Evolutionary conservation across 352 stramenopile species (phyloP).

Genomic region (Pythium plurisporium): DNA sequence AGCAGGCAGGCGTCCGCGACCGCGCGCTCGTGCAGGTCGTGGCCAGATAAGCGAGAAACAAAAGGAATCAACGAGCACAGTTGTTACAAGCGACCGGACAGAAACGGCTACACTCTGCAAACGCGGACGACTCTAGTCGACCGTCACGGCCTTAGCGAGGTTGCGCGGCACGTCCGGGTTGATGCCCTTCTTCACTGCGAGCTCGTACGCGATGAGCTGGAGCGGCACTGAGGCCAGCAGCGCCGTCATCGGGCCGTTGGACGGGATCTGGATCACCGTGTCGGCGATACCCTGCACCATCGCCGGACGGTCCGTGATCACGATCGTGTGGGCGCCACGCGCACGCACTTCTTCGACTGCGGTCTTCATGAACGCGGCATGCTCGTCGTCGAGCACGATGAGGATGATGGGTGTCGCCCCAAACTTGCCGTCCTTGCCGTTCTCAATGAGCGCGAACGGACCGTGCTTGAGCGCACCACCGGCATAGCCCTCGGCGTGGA

Average conservation of each 20-base stretch:
- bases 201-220: constrained; percentile 98
- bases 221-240: constrained; percentile 95
- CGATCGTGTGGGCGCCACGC: constrained; percentile 94
- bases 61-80: background rate
- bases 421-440: constrained; percentile 89
- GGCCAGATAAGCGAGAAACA: background rate
- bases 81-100: too few relatives aligned
- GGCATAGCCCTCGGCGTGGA: constrained; percentile 98
- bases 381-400: constrained; percentile 96
- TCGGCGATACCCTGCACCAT: constrained; percentile 92
- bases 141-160: constrained; percentile 98
- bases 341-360: constrained; percentile 95
- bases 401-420: constrained; percentile 97
- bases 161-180: constrained; percentile 98
- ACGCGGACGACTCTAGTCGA: too few relatives aligned
- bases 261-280: constrained; percentile 94
- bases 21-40: constrained; percentile 45
- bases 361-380: constrained; percentile 95
- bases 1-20: constrained; percentile 31
- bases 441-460: constrained; percentile 98
- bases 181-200: constrained; percentile 95
- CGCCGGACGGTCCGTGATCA: constrained; percentile 96
- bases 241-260: constrained; percentile 95
- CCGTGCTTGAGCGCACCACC: constrained; percentile 98
- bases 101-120: too few relatives aligned